Percentiles rank a stretch among this genome's conserved stretches.
These are phyloP conservation scores for Yamadazyma spencermartinsiae DNA, from an alignment of 1,139 yeast genomes.

Conservation along the genomic window DNA sequence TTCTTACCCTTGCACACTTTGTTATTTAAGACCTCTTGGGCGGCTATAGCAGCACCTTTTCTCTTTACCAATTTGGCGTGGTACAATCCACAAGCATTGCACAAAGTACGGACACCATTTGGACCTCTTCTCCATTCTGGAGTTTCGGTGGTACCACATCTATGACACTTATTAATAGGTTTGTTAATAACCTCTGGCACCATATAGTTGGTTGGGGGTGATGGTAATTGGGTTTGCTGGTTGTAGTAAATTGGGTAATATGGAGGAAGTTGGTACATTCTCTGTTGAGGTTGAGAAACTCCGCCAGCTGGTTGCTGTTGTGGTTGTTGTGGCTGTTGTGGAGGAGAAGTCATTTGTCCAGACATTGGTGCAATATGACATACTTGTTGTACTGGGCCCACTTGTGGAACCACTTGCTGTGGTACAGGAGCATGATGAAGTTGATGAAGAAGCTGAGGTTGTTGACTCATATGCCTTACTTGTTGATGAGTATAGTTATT, in stretches of 20 bases:
- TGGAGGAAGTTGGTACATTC: constrained; percentile 14
- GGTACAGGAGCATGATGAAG: constrained; percentile 4
- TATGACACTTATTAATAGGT: constrained; percentile 37
- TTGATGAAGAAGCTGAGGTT: constrained; percentile 1
- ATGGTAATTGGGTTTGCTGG: constrained; percentile 11
- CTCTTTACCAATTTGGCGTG: constrained; percentile 72
- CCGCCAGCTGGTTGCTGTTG: constrained; percentile 36
- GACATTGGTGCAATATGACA: background rate
- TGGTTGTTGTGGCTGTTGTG: constrained; percentile 13
- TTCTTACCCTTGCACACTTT: constrained; percentile 50
- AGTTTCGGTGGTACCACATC: constrained; percentile 77
- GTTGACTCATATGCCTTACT: background rate
- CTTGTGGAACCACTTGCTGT: constrained; percentile 3
- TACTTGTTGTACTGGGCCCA: constrained; percentile 12
- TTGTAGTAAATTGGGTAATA: constrained; percentile 19
- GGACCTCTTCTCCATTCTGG: constrained; percentile 96
- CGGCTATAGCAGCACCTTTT: constrained; percentile 66
- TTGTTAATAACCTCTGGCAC: constrained; percentile 39
- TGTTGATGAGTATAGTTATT: constrained; percentile 8
- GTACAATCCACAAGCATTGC: constrained; percentile 88
- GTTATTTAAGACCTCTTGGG: constrained; percentile 46
- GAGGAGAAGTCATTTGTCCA: constrained; percentile 13
- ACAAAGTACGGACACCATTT: constrained; percentile 76
- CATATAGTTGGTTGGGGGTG: constrained; percentile 20
- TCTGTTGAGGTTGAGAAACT: constrained; percentile 25